Base-by-base conservation (phyloP, 2,329 filamentous ascomycete genomes). In the Aspergillus bombycis region DNA sequence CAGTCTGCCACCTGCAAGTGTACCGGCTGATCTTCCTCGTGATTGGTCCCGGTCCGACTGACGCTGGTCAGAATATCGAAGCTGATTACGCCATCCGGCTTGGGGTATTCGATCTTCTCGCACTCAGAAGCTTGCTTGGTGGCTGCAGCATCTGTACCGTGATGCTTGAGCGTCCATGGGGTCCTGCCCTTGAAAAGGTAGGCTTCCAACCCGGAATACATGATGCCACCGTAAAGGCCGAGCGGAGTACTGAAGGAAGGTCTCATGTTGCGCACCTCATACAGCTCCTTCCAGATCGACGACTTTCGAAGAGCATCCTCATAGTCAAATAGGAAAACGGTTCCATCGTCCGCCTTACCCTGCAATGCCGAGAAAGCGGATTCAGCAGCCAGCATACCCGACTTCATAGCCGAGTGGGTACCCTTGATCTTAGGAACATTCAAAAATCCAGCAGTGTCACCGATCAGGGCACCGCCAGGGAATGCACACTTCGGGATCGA, bases 341-440 rank as follows among this genome's bases (percentile, higher is more conserved):
- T 90, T 56, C 89, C 90, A 12, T 84, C 81, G 67, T 88, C 84
- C 57, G 19, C 16, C 8, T 74, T 74, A 52, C 71, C 69, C 45
- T 81, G 81, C 30, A 99, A 83, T 2, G 95, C 95, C 30, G 85
- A 85, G 84, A 89, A 98, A 3, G 94, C 88, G 34, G 95, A 92
- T 80, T 98, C 93, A 48, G 94, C 95, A 7, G 95, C 95, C 57
- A 99, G 84, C 91, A 99, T 98, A 65, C 94, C 95, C 1, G 92
- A 96, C 75, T 94, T 93, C 93, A 99, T 98, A 58, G 95, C 93
- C 55, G 95, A 97, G 79, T 99, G 95, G 0, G 94, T 97, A 62
- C 95, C 95, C 82, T 99, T 99, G 79, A 99, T 92, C 83, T 99
- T 99, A 68, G 95, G 95, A 19, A 99, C 91, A 74, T 99, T 99